phyloP scores from a whole-genome alignment of 257 asterid genomes.

The Handroanthus guayacan region DNA sequence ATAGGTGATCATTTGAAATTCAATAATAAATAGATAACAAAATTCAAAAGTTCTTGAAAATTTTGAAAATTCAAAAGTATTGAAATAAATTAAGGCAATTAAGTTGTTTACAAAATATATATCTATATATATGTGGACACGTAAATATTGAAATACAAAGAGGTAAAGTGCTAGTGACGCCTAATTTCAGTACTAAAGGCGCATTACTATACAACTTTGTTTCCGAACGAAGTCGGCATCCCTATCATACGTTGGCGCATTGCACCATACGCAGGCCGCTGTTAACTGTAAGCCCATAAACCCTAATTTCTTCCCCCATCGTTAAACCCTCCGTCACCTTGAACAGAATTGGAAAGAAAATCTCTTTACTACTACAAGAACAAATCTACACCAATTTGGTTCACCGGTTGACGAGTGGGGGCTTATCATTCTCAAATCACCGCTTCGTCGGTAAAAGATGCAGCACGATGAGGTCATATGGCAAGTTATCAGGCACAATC shows the following conservation, averaged over 20 bases:
- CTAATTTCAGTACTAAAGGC: neutral
- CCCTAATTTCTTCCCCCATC: slow-evolving; percentile 37
- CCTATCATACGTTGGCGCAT: neutral
- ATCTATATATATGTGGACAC: too few species aligned
- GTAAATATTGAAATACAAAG: too few species aligned
- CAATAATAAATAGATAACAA: too few species aligned
- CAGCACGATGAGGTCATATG: slow-evolving; percentile 99
- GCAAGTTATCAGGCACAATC: slow-evolving; percentile 99
- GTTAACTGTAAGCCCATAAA: slow-evolving; percentile 14
- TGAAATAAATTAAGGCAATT: too few species aligned
- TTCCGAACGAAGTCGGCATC: too few species aligned
- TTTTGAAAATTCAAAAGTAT: too few species aligned
- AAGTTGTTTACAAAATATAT: too few species aligned
- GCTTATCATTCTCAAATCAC: neutral
- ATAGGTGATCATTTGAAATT: too few species aligned
- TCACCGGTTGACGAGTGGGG: neutral
- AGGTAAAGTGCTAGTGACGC: neutral
- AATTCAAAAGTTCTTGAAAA: too few species aligned
- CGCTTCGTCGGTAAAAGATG: slow-evolving; percentile 50
- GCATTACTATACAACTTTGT: neutral
- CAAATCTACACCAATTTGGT: neutral
- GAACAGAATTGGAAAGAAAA: neutral
- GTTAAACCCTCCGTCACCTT: slow-evolving; percentile 34
- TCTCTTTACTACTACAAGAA: neutral
- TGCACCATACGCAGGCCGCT: neutral